Evolutionary conservation across 768 basidiomycete species (phyloP).

Genomic region (Termitomyces sp.): DNA sequence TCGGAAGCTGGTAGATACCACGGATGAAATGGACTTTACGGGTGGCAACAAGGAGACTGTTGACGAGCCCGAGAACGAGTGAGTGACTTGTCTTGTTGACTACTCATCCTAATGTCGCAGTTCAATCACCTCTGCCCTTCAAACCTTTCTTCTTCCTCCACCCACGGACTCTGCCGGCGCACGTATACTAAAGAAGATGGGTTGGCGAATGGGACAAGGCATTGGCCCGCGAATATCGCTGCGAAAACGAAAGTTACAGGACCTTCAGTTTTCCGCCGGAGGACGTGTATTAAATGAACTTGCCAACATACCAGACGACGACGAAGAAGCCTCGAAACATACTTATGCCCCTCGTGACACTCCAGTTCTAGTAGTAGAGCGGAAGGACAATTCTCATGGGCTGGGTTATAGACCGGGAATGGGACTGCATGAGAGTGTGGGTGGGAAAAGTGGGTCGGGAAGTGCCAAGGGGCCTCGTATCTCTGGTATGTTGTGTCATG

Average conservation of each 20-base stretch:
- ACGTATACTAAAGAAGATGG: conserved; percentile 89
- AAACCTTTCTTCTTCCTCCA: conserved; percentile 63
- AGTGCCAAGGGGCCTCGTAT: conserved; percentile 44
- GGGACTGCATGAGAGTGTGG: conserved; percentile 56
- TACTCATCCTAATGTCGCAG: conserved; percentile 27
- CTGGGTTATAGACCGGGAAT: conserved; percentile 73
- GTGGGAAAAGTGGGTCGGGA: conserved; percentile 22
- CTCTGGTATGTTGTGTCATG: conserved; percentile 34
- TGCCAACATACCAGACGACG: conserved; percentile 45
- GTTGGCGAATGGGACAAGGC: conserved; percentile 91
- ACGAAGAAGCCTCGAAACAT: conserved; percentile 84
- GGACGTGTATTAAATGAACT: conserved; percentile 23
- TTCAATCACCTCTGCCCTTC: conserved; percentile 56
- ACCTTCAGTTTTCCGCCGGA: conserved; percentile 39
- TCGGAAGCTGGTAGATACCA: conserved; percentile 69
- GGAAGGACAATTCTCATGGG: conserved; percentile 78
- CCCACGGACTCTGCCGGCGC: conserved; percentile 80
- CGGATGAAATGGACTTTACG: conserved; percentile 69
- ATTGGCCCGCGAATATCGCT: conserved; percentile 86
- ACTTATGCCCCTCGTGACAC: conserved; percentile 82
- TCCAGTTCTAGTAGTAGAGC: conserved; percentile 49
- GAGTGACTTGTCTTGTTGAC: conserved; percentile 19
- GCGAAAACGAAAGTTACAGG: conserved; percentile 68
- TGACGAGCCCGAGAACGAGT: conserved; percentile 52
- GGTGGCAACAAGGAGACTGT: conserved; percentile 45